These are phyloP conservation scores for Parietichytrium sp. DNA, from an alignment of 108 stramenopile genomes.

Conservation along the genomic window DNA sequence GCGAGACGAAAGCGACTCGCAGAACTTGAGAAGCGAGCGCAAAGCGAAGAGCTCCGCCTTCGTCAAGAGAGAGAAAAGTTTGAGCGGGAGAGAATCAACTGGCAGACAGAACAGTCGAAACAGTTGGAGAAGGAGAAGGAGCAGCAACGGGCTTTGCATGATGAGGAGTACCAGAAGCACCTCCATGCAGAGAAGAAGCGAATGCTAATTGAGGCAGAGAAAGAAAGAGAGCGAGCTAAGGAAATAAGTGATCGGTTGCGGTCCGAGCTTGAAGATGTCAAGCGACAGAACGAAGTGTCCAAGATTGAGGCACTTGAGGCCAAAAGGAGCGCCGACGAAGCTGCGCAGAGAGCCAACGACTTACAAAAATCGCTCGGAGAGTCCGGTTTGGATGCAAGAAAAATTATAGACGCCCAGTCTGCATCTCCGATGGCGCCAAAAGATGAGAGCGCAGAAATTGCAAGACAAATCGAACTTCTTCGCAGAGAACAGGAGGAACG, in stretches of 20 bases:
- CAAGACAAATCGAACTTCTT: background rate
- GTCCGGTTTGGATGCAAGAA: too few species aligned
- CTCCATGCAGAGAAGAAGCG: constrained; percentile 37
- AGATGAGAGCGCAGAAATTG: too few species aligned
- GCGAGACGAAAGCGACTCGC: background rate
- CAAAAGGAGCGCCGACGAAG: too few species aligned
- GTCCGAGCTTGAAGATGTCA: too few species aligned
- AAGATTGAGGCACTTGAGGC: too few species aligned
- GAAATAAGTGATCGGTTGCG: too few species aligned
- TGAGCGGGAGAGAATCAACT: background rate
- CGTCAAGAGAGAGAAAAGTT: constrained; percentile 1
- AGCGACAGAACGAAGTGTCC: too few species aligned
- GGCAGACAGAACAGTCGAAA: background rate
- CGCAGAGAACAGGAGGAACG: constrained; percentile 26
- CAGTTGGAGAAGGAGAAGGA: constrained; percentile 39
- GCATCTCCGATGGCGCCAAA: too few species aligned
- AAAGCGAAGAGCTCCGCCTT: background rate
- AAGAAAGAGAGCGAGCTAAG: constrained; percentile 9
- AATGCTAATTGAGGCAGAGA: constrained; percentile 47
- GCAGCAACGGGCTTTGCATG: constrained; percentile 13
- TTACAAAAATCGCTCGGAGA: too few species aligned
- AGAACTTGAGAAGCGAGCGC: background rate
- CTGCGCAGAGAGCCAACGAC: too few species aligned
- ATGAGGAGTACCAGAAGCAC: constrained; percentile 1
- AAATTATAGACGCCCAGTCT: too few species aligned